A percentile compares a stretch with the other conserved stretches of the same genome.
Conservation (phyloP, 305 asterid species). For the Solanum aculeatissimum region DNA sequence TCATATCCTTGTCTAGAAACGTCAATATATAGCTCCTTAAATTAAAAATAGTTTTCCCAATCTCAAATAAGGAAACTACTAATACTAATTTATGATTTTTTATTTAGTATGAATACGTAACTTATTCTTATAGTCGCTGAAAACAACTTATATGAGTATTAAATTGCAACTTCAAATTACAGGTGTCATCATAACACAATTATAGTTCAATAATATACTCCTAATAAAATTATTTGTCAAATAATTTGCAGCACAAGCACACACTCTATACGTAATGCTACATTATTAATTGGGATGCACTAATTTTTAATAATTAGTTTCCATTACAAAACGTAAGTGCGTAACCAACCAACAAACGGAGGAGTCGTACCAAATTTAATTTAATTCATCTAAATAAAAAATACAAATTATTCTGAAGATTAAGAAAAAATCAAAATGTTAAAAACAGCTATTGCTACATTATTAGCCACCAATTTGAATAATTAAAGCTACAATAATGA, state of each 20-base stretch:
- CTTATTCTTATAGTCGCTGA: neutral
- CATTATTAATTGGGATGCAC: neutral
- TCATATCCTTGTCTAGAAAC: neutral
- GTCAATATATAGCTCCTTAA: neutral
- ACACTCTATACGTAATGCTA: neutral
- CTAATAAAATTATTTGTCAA: neutral
- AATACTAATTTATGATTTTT: neutral
- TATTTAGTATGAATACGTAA: neutral
- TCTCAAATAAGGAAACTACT: neutral
- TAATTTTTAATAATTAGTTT: neutral
- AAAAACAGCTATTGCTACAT: neutral
- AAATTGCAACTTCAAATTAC: neutral
- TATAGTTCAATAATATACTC: neutral
- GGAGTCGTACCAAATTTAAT: neutral
- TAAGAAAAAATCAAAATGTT: neutral
- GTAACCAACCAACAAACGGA: neutral
- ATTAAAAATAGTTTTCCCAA: neutral
- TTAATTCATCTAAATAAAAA: neutral
- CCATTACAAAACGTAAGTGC: neutral
- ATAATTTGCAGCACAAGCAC: neutral
- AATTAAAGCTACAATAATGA: neutral
- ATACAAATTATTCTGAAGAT: neutral
- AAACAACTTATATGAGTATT: neutral
- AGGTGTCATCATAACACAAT: neutral
- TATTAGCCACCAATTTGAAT: neutral